phyloP scores from a whole-genome alignment of 345 rosid genomes.

The Gossypium longicalyx region DNA sequence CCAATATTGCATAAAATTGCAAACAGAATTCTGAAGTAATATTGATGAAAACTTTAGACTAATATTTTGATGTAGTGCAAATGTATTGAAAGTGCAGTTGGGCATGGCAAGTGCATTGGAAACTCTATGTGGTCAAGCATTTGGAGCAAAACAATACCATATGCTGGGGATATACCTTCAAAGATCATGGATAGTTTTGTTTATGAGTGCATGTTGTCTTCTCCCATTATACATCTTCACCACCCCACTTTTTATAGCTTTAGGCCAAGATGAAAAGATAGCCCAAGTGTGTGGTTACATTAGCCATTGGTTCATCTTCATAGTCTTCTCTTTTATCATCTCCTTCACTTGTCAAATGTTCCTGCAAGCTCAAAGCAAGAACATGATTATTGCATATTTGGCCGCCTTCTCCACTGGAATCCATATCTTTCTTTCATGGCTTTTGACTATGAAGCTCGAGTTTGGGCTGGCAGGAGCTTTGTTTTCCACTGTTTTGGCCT shows the following conservation, averaged over 20 bases:
- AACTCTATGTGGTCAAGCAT: constrained; percentile 78
- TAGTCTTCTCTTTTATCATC: constrained; percentile 34
- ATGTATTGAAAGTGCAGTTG: constrained; percentile 33
- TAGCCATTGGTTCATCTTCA: constrained; percentile 47
- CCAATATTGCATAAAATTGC: not conserved
- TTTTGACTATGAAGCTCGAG: constrained; percentile 43
- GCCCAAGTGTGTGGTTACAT: constrained; percentile 40
- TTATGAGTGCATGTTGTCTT: constrained; percentile 31
- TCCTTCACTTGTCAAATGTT: constrained; percentile 77
- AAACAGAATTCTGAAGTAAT: not conserved
- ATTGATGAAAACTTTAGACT: not conserved
- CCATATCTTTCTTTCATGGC: constrained; percentile 63
- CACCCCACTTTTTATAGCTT: constrained; percentile 36
- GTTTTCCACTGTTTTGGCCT: constrained; percentile 57
- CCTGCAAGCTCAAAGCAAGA: constrained; percentile 82
- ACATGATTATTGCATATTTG: constrained; percentile 57
- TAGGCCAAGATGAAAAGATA: constrained; percentile 59
- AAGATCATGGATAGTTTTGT: constrained; percentile 72
- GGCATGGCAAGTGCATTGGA: constrained; percentile 85
- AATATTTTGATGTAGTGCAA: not conserved
- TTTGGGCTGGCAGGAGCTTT: constrained; percentile 64
- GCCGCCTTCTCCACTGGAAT: constrained; percentile 42
- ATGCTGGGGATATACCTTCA: constrained; percentile 84
- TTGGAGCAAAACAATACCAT: constrained; percentile 62
- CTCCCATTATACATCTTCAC: constrained; percentile 54